These are phyloP conservation scores for Lolium rigidum DNA, from an alignment of 176 grass and related monocot species.

Conservation along the genomic window DNA sequence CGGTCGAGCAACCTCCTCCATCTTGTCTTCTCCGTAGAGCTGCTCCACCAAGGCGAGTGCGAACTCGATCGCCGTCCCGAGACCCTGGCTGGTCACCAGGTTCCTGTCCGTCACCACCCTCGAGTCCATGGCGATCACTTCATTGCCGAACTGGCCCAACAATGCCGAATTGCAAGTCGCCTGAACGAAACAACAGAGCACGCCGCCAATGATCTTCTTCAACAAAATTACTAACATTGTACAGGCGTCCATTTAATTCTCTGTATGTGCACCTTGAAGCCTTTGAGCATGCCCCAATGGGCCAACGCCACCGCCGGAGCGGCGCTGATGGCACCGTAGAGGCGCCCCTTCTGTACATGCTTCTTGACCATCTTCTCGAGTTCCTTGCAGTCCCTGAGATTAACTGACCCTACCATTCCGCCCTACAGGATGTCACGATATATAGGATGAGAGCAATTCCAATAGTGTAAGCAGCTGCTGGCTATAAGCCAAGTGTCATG, in stretches of 20 bases:
- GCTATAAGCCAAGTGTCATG: no score
- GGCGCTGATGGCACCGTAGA: slow-evolving; percentile 62
- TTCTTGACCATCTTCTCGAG: slow-evolving; percentile 80
- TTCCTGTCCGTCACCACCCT: slow-evolving; percentile 66
- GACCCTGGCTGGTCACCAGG: slow-evolving; percentile 59
- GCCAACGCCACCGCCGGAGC: slow-evolving; percentile 59
- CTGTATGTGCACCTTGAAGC: slow-evolving; percentile 54
- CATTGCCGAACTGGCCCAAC: slow-evolving; percentile 51
- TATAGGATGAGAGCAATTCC: no score
- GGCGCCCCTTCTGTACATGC: slow-evolving; percentile 52
- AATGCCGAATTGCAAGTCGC: slow-evolving; percentile 67
- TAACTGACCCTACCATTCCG: slow-evolving; percentile 56
- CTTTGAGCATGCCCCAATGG: slow-evolving; percentile 76
- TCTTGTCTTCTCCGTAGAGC: slow-evolving; percentile 54
- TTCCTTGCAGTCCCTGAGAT: slow-evolving; percentile 60
- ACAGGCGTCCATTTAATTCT: no score
- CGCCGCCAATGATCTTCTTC: not conserved
- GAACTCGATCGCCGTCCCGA: slow-evolving; percentile 61
- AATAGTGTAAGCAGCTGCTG: no score
- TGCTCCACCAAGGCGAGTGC: slow-evolving; percentile 56
- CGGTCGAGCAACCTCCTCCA: slow-evolving; percentile 55
- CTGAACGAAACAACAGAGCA: slow-evolving; percentile 26
- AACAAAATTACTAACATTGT: not conserved
- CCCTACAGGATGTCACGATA: slow-evolving; percentile 47
- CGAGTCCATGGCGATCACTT: slow-evolving; percentile 56